Evolutionary conservation across 768 basidiomycete species (phyloP), one percentile per base, ranked within the genome.

Genomic region (Lanmaoa rubissima): DNA sequence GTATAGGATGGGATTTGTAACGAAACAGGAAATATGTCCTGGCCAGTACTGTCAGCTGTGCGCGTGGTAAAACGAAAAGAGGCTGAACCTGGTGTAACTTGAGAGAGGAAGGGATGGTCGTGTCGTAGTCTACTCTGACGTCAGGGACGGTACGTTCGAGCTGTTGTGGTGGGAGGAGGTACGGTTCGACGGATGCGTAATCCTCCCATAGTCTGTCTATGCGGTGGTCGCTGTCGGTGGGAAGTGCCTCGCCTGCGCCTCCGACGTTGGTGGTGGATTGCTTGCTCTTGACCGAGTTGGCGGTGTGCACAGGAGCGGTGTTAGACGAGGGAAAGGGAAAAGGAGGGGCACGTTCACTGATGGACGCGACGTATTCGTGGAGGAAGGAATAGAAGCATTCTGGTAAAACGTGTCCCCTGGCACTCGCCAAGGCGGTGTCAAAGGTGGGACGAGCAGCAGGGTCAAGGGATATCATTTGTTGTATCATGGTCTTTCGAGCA

Each of bases 321-420:
- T 71, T 7, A 68, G 61, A 19, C 7, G 68, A 62, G 11, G 75
- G 55, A 55, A 81, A 80, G 2, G 82, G 76, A 1, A 79, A 71
- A 2, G 76, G 71, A 16, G 78, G 65, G 2, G 84, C 77, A 13
- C 84, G 75, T 58, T 93, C 90, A 68, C 89, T 89, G 62, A 92
- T 77, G 1, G 92, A 86, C 4, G 86, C 81, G 54, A 92, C 82
- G 62, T 97, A 98, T 63, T 90, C 90, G 69, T 95, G 90, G 11
- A 98, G 79, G 75, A 96, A 98, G 3, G 93, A 89, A 74, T 97
- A 98, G 73, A 98, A 98, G 32, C 84, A 85, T 64, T 95, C 93
- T 0, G 96, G 94, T 60, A 98, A 90, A 46, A 95, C 86, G 10
- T 80, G 80, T 0, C 86, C 90, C 44, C 92, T 82, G 4, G 86